Evolutionary conservation across 768 basidiomycete species (phyloP), one percentile per base, ranked within the genome.

Genomic region (Lactarius trivialis): DNA sequence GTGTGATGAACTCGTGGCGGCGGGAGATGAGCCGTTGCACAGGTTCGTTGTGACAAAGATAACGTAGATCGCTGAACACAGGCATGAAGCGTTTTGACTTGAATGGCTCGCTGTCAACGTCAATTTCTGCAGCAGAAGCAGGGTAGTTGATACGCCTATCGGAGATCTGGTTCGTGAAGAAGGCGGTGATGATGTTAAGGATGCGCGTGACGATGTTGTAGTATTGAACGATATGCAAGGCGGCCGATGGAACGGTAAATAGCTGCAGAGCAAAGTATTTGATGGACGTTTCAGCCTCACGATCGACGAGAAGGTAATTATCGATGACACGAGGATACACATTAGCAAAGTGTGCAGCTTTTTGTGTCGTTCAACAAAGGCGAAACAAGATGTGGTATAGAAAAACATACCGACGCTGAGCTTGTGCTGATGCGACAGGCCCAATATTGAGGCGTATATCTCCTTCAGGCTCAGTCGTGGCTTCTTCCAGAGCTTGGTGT

Each of bases 1-100:
- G 82, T 39, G 77, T 72, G 70, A 95, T 85, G 71, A 85, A 86
- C 1, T 83, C 77, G 28, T 81, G 79, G 58, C 86, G 82, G 53
- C 78, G 78, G 1, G 88, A 85, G 64, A 99, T 89, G 65, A 92
- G 78, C 58, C 81, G 79, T 65, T 93, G 91, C 4, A 95, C 92
- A 17, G 85, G 82, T 67, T 84, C 76, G 30, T 89, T 93, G 70
- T 90, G 86, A 70, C 87, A 89, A 32, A 93, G 81, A 67, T 92
- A 91, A 9, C 91, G 83, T 33, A 98, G 80, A 72, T 95, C 92
- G 68, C 88, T 88, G 73, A 98, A 96, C 52, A 98, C 85, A 2
- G 92, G 91, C 86, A 94, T 91, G 76, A 96, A 97, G 9, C 95
- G 88, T 72, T 98, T 98, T 19, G 90, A 92, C 73, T 91, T 89